phyloP scores from a whole-genome alignment of 78 protist species.

The Neovahlkampfia damariscottae region DNA sequence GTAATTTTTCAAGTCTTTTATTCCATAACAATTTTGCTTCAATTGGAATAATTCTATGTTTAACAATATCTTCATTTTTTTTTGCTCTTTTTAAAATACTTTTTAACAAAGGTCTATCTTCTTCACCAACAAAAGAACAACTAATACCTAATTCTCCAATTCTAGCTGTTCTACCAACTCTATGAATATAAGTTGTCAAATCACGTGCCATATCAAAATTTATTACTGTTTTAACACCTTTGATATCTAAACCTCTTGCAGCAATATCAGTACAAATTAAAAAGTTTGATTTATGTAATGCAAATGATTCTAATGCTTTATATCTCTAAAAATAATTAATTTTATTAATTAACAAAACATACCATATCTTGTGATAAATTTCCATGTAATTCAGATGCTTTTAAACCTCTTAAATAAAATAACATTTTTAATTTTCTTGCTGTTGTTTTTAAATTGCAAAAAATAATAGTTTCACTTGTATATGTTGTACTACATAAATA shows the following conservation, averaged over 20 bases:
- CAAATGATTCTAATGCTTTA: constrained; percentile 43
- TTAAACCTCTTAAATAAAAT: constrained; percentile 48
- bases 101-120: background rate
- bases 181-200: constrained; percentile 22
- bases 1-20: background rate
- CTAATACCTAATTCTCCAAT: constrained; percentile 11
- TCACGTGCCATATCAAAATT: constrained; percentile 27
- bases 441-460: constrained; percentile 25
- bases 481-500: constrained; percentile 6
- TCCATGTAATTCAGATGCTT: constrained; percentile 63
- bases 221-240: constrained; percentile 53
- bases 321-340: no score
- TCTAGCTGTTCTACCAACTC: constrained; percentile 34
- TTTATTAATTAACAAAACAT: no score
- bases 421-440: constrained; percentile 42
- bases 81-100: background rate
- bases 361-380: constrained; percentile 38
- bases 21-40: background rate
- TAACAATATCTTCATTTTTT: background rate
- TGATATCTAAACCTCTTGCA: constrained; percentile 82
- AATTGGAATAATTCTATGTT: background rate
- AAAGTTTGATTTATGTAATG: constrained; percentile 32
- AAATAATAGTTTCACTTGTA: constrained; percentile 11
- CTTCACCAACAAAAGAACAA: background rate
- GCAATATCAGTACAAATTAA: constrained; percentile 88